phyloP scores from a whole-genome alignment of 352 stramenopile genomes.

The Globisporangium ultimum region DNA sequence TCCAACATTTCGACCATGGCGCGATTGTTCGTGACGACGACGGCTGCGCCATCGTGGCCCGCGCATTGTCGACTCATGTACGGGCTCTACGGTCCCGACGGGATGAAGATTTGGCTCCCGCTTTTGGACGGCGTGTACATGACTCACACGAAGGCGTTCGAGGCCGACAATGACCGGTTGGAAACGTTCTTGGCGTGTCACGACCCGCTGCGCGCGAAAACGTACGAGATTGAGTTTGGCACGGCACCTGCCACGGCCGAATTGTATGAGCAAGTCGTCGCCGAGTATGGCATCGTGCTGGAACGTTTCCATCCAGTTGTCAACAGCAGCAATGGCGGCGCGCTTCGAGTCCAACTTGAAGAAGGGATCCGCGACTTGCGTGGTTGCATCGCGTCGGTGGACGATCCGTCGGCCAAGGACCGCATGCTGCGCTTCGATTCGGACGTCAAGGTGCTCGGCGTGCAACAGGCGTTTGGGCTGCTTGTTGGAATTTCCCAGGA shows the following conservation, averaged over 20 bases:
- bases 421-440: constrained; percentile 74
- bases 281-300: constrained; percentile 66
- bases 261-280: constrained; percentile 66
- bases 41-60: constrained; percentile 49
- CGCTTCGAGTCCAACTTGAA: constrained; percentile 14
- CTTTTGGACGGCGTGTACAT: constrained; percentile 78
- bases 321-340: constrained; percentile 11
- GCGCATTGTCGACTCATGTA: constrained; percentile 60
- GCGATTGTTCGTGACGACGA: constrained; percentile 38
- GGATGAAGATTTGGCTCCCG: constrained; percentile 75
- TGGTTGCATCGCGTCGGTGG: constrained; percentile 55
- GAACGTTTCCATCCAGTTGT: constrained; percentile 33
- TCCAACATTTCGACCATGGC: constrained; percentile 66
- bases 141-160: constrained; percentile 51
- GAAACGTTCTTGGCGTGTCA: constrained; percentile 76
- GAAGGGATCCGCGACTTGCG: constrained; percentile 42
- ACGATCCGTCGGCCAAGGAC: constrained; percentile 55
- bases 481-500: constrained; percentile 78
- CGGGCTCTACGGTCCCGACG: constrained; percentile 68
- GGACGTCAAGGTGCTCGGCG: constrained; percentile 68
- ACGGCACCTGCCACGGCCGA: constrained; percentile 55
- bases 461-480: constrained; percentile 63
- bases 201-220: constrained; percentile 78
- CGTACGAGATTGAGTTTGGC: constrained; percentile 79
- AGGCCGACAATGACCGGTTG: constrained; percentile 38